A percentile compares a stretch with the other conserved stretches of the same genome.
Evolutionary conservation across 139 green algal genomes (phyloP).

Genomic region (Chlorella sp.): DNA sequence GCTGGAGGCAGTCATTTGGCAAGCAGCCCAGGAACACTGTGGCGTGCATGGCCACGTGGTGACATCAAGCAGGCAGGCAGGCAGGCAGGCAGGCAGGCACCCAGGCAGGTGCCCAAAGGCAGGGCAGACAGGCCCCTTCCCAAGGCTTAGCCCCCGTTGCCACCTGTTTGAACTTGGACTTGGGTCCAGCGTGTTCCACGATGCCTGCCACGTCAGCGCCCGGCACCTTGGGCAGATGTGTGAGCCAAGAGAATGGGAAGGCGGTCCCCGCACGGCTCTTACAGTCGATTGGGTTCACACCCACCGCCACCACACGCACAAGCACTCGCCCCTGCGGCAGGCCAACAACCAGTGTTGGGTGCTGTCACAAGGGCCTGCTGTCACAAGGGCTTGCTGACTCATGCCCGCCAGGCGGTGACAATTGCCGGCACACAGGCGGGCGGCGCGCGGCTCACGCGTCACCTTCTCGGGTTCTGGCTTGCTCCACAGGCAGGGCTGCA

Average conservation of each 20-base stretch:
- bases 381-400: not conserved
- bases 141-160: not conserved
- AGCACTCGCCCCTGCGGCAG: slow-evolving; percentile 1
- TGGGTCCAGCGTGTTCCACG: not conserved
- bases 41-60: not conserved
- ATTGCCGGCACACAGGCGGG: not conserved
- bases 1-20: not conserved
- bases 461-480: not conserved
- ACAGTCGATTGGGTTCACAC: slow-evolving; percentile 16
- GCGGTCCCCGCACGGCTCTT: not conserved
- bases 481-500: slow-evolving; percentile 5
- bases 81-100: not conserved
- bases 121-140: too few species aligned
- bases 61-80: not conserved
- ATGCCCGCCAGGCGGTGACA: too few species aligned
- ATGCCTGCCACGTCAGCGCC: slow-evolving; percentile 8
- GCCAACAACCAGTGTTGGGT: not conserved
- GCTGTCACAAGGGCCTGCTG: not conserved
- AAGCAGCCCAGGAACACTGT: too few species aligned
- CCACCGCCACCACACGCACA: not conserved
- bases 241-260: slow-evolving; percentile 1
- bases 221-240: not conserved
- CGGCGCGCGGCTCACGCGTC: not conserved
- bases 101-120: not conserved
- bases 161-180: slow-evolving; percentile 2